Evolutionary conservation across 176 grass and related monocot genomes (phyloP), one percentile per base, ranked within the genome.

Genomic region (Miscanthus lutarioriparius): DNA sequence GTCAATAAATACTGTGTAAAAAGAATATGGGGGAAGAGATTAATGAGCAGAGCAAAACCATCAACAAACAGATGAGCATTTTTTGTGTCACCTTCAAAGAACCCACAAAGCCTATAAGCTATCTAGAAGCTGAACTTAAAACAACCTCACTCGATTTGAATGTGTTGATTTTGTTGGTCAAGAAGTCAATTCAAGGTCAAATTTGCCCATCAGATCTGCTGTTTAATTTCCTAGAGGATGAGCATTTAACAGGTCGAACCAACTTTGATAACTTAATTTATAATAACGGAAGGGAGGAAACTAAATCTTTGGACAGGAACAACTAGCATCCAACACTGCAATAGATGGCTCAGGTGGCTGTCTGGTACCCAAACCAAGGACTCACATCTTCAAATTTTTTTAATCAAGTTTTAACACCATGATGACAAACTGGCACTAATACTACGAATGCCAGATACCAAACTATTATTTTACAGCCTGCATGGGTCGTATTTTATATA

Each of bases 131-230:
- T 70, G 32, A 70, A 70, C 38, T 19, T 80, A 79, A 63, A 81
- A 81, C n/a, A 45, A 65, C 51, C 70, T 66, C 25, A 73, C 62
- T 66, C 26, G 66, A 73, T 73, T 53, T 61, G 26, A 83, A 54
- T 77, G 10, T 30, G 12, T 38, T 65, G 14, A 36, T 69, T 22
- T 54, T 67, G 10, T 74, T 36, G 28, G 28, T 48, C 3, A 30
- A 69, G 33, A 80, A 22, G 7, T 39, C 32, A 72, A 80, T n/a
- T 75, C 25, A 81, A 81, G 70, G 23, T 59, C 15, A 74, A 40
- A 43, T 78, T 68, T 74, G 19, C 3, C 20, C 12, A 70, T 67
- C 61, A 51, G 85, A 48, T 38, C 5, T 61, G 61, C 16, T 39
- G 47, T 14, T 59, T 72, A 75, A 43, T 90, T 56, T 17, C 33